These are phyloP conservation scores for Cyclotella baltica DNA, from an alignment of 108 stramenopile species.

Conservation along the genomic window DNA sequence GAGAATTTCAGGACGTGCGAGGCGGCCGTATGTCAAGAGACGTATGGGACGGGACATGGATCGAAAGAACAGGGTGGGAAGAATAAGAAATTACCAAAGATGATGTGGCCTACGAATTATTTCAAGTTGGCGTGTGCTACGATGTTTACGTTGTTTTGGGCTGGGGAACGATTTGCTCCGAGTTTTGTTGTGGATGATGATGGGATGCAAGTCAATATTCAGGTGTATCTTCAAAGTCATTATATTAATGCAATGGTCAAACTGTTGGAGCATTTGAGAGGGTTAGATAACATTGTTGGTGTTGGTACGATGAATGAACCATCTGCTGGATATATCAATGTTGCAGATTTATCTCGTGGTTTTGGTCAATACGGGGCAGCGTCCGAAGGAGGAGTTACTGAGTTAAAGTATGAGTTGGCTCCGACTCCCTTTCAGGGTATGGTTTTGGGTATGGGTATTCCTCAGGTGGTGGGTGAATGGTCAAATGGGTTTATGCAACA, in stretches of 20 bases:
- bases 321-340: constrained; percentile 46
- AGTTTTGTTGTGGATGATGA: constrained; percentile 30
- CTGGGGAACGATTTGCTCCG: constrained; percentile 55
- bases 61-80: constrained; percentile 2
- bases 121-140: constrained; percentile 54
- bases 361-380: constrained; percentile 18
- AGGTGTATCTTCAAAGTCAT: constrained; percentile 49
- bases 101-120: constrained; percentile 66
- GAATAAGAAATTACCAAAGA: constrained; percentile 28
- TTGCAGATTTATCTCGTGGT: constrained; percentile 25
- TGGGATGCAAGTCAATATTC: constrained; percentile 30
- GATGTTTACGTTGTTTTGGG: constrained; percentile 63
- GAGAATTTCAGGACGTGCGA: constrained; percentile 39
- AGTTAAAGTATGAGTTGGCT: constrained; percentile 23
- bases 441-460: constrained; percentile 32
- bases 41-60: constrained; percentile 25
- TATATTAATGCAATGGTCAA: constrained; percentile 49
- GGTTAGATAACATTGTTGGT: constrained; percentile 53
- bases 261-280: constrained; percentile 36
- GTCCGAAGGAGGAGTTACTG: background rate
- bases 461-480: constrained; percentile 25
- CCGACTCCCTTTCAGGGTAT: constrained; percentile 45
- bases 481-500: constrained; percentile 46
- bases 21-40: constrained; percentile 40
- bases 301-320: constrained; percentile 63